Evolutionary conservation across 2,329 filamentous ascomycete species (phyloP), one percentile per base, ranked within the genome.

Genomic region (Epichloe sp.): DNA sequence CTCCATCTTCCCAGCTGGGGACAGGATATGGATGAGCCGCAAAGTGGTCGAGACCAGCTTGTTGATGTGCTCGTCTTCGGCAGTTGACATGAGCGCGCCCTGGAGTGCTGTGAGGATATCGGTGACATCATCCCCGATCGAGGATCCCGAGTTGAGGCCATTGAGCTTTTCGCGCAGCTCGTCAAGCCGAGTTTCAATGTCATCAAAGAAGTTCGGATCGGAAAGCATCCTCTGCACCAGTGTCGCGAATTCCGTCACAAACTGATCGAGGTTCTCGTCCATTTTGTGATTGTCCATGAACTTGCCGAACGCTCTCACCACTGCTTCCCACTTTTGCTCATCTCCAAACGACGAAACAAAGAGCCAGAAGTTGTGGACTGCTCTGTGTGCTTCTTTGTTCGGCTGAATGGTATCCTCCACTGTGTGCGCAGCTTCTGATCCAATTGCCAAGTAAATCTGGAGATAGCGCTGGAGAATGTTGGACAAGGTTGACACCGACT

Each of bases 191-290:
- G 74, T 65, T 23, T 85, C 80, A 0, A 82, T 81, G 40, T 87
- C 76, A 45, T 90, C 85, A 60, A 94, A 87, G 67, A 95, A 96
- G 4, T 83, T 78, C 0, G 91, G 90, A 55, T 96, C 86, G 0
- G 82, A 93, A 42, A 97, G 71, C 64, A 96, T 82, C 55, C 85
- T 83, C 61, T 95, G 85, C 4, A 95, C 66, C 4, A 86, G 79
- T 50, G 82, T 79, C 11, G 85, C 86, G 34, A 90, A 71, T 44
- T 94, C 80, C 21, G 75, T 75, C 62, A 94, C 79, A 26, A 95
- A 70, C 14, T 81, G 72, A 59, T 96, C 88, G 53, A 95, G 93
- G 49, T 93, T 82, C 0, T 86, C 85, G 58, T 95, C 88, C 36
- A 80, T 82, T 53, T 84, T 74, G 3, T 85, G 80, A 62, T 94